Conservation (phyloP, 1,284 basidiomycete species). For the Abortiporus biennis region DNA sequence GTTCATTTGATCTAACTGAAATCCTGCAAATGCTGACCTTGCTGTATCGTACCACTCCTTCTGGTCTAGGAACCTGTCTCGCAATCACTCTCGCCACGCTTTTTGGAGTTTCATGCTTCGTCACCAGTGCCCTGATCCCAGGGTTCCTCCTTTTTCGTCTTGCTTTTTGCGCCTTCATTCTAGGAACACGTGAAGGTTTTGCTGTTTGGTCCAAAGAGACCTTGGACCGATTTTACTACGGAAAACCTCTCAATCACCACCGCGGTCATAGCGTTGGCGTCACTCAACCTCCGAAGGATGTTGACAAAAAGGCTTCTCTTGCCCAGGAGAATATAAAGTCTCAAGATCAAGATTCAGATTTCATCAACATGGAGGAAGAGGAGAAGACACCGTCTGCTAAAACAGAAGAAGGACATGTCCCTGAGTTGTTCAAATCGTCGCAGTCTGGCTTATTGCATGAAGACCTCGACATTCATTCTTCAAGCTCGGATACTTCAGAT, state of each 20-base stretch:
- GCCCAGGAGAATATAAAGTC: not conserved
- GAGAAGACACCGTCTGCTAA: not conserved
- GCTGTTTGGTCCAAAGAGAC: constrained; percentile 9
- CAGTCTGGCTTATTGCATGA: too few relatives aligned
- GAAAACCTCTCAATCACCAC: not conserved
- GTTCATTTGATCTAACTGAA: not conserved
- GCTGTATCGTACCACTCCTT: not conserved
- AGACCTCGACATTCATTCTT: too few relatives aligned
- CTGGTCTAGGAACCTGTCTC: constrained; percentile 5
- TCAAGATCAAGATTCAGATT: not conserved
- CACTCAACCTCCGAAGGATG: too few relatives aligned
- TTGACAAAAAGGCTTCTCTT: not conserved
- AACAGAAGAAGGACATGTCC: not conserved
- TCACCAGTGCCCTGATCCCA: constrained; percentile 5
- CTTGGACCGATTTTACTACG: not conserved
- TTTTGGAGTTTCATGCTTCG: constrained; percentile 10
- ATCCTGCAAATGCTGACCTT: not conserved
- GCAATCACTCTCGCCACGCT: constrained; percentile 10
- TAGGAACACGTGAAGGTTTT: constrained; percentile 9
- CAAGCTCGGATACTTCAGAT: too few relatives aligned
- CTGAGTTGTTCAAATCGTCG: not conserved
- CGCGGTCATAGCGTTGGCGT: too few relatives aligned
- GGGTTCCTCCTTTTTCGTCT: constrained; percentile 7
- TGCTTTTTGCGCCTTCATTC: constrained; percentile 4
- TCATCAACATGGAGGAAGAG: not conserved